Percentiles rank a stretch among this genome's conserved stretches.
Conservation (phyloP, 2,329 filamentous ascomycete genomes). For the Tolypocladium album region DNA sequence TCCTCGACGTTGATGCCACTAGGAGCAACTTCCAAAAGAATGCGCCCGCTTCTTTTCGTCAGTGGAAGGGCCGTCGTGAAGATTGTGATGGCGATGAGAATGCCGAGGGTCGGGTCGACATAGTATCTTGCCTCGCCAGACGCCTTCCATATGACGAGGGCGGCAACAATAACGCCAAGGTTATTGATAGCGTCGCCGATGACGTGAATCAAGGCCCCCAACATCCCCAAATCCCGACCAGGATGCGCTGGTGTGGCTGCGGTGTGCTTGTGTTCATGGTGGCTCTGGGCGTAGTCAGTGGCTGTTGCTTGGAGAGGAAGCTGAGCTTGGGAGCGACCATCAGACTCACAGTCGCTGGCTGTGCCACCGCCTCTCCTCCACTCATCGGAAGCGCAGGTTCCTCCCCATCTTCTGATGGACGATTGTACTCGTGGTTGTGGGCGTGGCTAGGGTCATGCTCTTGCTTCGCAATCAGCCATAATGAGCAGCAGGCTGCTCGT, state of each 20-base stretch:
- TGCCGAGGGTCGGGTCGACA: slow-evolving; percentile 58
- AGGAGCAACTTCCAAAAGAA: slow-evolving; percentile 59
- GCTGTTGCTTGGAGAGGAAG: background rate
- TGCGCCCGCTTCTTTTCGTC: slow-evolving; percentile 49
- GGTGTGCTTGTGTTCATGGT: slow-evolving; percentile 40
- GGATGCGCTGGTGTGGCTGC: slow-evolving; percentile 17
- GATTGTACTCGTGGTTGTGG: slow-evolving; percentile 11
- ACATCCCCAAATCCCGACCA: slow-evolving; percentile 55
- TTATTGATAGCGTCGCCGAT: slow-evolving; percentile 68
- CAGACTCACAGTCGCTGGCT: background rate
- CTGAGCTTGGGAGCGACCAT: background rate
- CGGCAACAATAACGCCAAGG: slow-evolving; percentile 61
- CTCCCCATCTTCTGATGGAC: slow-evolving; percentile 8
- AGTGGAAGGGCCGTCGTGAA: slow-evolving; percentile 52
- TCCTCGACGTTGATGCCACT: slow-evolving; percentile 47
- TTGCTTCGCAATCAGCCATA: slow-evolving; percentile 13
- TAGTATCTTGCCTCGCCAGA: slow-evolving; percentile 51
- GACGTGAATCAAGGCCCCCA: slow-evolving; percentile 61
- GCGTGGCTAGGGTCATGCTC: slow-evolving; percentile 21
- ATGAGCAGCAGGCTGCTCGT: background rate
- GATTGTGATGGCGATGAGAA: slow-evolving; percentile 66
- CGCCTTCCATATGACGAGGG: slow-evolving; percentile 57
- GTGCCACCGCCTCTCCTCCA: background rate
- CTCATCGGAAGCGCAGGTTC: slow-evolving; percentile 3
- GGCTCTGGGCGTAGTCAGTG: slow-evolving; percentile 9